These are phyloP conservation scores for Tricholomella constricta DNA, from an alignment of 768 basidiomycete genomes.

Conservation along the genomic window DNA sequence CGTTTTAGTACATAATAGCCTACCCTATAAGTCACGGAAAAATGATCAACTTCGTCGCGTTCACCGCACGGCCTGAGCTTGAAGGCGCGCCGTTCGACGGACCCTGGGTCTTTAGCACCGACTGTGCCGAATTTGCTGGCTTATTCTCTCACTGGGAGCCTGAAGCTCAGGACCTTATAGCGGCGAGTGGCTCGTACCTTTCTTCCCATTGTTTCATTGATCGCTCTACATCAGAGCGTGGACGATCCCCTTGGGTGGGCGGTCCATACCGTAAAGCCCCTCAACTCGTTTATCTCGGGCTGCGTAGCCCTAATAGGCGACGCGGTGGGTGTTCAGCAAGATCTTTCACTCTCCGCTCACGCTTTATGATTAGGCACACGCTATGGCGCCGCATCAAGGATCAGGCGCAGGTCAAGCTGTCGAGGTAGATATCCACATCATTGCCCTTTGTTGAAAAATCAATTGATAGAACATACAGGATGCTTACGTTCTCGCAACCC, in stretches of 20 bases:
- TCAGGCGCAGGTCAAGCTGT: constrained; percentile 62
- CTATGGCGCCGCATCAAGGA: constrained; percentile 56
- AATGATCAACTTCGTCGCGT: constrained; percentile 65
- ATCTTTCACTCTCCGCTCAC: background rate
- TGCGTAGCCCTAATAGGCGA: constrained; percentile 51
- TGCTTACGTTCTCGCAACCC: constrained; percentile 45
- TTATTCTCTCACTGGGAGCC: constrained; percentile 59
- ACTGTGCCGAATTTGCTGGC: constrained; percentile 44
- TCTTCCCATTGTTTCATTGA: background rate
- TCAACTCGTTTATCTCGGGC: constrained; percentile 53
- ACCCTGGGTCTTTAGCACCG: constrained; percentile 51
- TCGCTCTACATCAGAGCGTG: constrained; percentile 42
- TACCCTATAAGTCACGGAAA: constrained; percentile 63
- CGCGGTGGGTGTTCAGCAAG: constrained; percentile 37
- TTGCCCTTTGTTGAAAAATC: background rate
- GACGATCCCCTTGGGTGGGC: constrained; percentile 61
- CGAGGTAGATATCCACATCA: constrained; percentile 36
- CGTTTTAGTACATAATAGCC: constrained; percentile 54
- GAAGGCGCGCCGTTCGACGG: constrained; percentile 51
- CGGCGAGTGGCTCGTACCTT: constrained; percentile 37
- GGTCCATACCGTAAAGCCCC: constrained; percentile 55
- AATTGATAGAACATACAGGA: constrained; percentile 38
- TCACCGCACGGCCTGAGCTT: constrained; percentile 50
- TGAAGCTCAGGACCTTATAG: constrained; percentile 56
- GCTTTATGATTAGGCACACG: constrained; percentile 45